Percentiles rank a stretch among this genome's conserved stretches.
phyloP scores from a whole-genome alignment of 1,139 yeast genomes.

The Debaryomyces subglobosus region DNA sequence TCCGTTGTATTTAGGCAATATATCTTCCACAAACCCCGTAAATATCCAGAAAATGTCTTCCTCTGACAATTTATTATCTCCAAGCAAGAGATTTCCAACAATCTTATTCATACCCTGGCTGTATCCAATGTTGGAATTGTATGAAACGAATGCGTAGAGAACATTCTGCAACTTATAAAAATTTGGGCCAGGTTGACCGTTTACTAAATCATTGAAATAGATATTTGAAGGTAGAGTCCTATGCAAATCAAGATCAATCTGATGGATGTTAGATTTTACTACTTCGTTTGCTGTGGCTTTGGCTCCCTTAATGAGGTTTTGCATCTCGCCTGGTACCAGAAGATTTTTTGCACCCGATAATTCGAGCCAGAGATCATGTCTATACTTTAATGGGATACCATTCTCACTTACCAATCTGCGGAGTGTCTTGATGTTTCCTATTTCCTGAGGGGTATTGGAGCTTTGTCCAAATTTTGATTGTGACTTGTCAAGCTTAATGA shows the following conservation, averaged over 20 bases:
- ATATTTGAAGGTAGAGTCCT: constrained; percentile 61
- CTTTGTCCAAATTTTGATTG: background rate
- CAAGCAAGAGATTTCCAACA: constrained; percentile 52
- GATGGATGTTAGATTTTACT: constrained; percentile 45
- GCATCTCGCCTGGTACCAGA: constrained; percentile 55
- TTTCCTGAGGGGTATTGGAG: constrained; percentile 7
- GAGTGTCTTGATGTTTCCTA: constrained; percentile 25
- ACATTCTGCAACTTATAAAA: constrained; percentile 51
- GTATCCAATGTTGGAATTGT: constrained; percentile 55
- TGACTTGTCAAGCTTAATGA: constrained; percentile 21
- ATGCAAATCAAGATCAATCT: constrained; percentile 56
- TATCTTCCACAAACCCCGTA: constrained; percentile 52
- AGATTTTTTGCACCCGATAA: constrained; percentile 53
- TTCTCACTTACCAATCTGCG: constrained; percentile 39
- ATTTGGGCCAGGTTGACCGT: constrained; percentile 57
- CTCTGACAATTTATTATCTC: constrained; percentile 32
- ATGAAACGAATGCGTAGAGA: constrained; percentile 55
- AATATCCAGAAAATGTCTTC: constrained; percentile 64
- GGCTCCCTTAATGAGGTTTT: constrained; percentile 23
- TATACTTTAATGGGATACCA: constrained; percentile 52
- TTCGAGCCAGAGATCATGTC: constrained; percentile 57
- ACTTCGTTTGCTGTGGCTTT: constrained; percentile 16
- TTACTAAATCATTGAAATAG: constrained; percentile 43
- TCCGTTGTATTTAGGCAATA: constrained; percentile 45
- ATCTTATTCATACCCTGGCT: constrained; percentile 69